Evolutionary conservation across 257 asterid genomes (phyloP).

Genomic region (Lantana camara): DNA sequence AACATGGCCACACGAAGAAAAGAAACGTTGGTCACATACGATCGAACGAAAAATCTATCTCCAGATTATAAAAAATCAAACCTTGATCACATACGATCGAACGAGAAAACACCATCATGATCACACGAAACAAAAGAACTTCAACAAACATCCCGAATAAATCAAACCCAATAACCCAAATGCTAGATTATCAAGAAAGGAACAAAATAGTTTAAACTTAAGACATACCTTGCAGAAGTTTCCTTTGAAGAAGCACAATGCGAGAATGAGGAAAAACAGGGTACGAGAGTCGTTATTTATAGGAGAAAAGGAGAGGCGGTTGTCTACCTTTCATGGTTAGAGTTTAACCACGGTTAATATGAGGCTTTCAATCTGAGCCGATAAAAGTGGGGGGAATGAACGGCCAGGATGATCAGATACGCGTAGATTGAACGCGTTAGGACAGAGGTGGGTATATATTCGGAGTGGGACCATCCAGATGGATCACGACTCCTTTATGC

Average conservation of each 20-base stretch:
- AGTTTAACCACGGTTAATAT: conserved; percentile 22
- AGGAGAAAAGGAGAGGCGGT: conserved; percentile 34
- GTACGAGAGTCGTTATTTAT: conserved; percentile 23
- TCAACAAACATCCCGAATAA: no score
- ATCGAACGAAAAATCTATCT: no score
- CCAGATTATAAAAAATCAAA: not conserved
- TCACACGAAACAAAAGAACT: not conserved
- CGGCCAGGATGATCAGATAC: conserved; percentile 23
- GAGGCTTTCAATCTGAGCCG: not conserved
- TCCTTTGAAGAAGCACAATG: not conserved
- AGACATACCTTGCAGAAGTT: no score
- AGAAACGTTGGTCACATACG: no score
- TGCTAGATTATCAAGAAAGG: no score
- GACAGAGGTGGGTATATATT: not conserved
- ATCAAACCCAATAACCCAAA: not conserved
- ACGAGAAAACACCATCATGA: not conserved
- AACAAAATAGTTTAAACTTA: no score
- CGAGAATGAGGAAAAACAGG: not conserved
- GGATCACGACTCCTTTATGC: not conserved
- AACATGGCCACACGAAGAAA: not conserved
- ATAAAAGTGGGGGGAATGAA: not conserved
- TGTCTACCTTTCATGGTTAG: not conserved
- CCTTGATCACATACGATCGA: not conserved
- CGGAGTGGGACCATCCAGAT: conserved; percentile 21
- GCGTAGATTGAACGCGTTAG: conserved; percentile 51